These are phyloP conservation scores for Globisporangium canariense DNA, from an alignment of 352 stramenopile genomes.

Conservation along the genomic window DNA sequence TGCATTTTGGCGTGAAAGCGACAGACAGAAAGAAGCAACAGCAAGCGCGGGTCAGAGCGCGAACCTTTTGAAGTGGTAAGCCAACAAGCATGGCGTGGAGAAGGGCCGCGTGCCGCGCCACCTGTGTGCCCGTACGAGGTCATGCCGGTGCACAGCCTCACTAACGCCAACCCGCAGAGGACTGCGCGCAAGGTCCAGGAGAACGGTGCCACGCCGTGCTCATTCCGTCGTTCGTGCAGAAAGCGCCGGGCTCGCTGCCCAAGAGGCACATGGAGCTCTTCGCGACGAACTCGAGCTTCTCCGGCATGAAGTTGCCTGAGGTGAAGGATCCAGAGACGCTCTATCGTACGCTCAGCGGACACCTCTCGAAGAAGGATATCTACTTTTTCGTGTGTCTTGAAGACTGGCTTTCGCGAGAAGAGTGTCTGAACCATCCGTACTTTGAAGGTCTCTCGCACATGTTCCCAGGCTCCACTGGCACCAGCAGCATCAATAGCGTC, in stretches of 20 bases:
- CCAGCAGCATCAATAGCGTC: conserved; percentile 6
- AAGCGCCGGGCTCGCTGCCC: conserved; percentile 96
- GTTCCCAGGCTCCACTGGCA: neutral
- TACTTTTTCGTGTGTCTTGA: conserved; percentile 80
- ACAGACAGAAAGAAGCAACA: no score
- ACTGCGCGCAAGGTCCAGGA: no score
- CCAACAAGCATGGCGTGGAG: no score
- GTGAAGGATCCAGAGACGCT: conserved; percentile 90
- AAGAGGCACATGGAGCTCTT: conserved; percentile 92
- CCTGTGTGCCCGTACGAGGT: no score
- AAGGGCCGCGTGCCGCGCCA: no score
- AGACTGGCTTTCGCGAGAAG: conserved; percentile 66
- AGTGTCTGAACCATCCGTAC: conserved; percentile 85
- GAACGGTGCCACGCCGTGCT: no score
- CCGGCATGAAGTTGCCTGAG: conserved; percentile 91
- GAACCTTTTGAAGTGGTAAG: no score
- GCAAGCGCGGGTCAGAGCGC: no score
- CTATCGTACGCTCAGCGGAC: conserved; percentile 87
- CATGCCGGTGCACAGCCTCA: no score
- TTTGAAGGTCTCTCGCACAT: conserved; percentile 71
- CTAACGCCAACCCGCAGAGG: no score
- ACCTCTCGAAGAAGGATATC: conserved; percentile 82
- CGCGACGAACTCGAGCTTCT: conserved; percentile 88
- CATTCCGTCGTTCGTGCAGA: conserved; percentile 56
- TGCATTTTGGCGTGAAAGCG: no score